Evolutionary conservation across 768 basidiomycete species (phyloP).

Genomic region (Infundibulicybe gibba): DNA sequence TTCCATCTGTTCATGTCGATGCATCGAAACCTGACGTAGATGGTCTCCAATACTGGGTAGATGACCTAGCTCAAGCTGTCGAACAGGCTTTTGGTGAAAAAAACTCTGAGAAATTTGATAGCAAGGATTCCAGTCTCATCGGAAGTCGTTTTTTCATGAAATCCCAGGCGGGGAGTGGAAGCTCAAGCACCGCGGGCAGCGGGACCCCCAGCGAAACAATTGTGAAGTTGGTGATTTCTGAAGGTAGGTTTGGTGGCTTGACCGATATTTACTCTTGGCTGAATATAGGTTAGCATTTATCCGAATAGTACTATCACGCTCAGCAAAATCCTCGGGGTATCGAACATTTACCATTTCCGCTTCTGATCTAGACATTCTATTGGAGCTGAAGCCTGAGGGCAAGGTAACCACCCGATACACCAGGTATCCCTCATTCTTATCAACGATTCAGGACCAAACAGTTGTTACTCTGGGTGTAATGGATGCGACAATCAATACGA

Average conservation of each 20-base stretch:
- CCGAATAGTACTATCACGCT: constrained; percentile 48
- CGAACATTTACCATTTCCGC: constrained; percentile 56
- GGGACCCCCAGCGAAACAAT: constrained; percentile 35
- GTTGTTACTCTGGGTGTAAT: constrained; percentile 59
- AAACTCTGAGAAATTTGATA: constrained; percentile 29
- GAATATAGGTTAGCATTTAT: constrained; percentile 24
- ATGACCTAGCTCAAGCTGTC: constrained; percentile 76
- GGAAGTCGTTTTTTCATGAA: constrained; percentile 76
- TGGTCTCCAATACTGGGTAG: constrained; percentile 82
- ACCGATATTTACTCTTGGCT: not conserved
- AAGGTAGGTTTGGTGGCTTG: constrained; percentile 33
- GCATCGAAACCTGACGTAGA: constrained; percentile 69
- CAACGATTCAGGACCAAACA: constrained; percentile 57
- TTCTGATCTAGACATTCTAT: constrained; percentile 57
- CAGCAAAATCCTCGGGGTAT: constrained; percentile 7
- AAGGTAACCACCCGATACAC: constrained; percentile 42
- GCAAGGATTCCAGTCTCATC: constrained; percentile 62
- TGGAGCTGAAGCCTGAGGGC: constrained; percentile 70
- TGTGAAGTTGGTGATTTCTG: constrained; percentile 44
- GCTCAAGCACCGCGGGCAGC: constrained; percentile 21
- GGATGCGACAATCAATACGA: constrained; percentile 57
- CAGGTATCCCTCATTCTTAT: not conserved
- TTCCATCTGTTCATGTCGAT: constrained; percentile 64
- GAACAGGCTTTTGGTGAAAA: constrained; percentile 37
- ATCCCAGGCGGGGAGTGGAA: constrained; percentile 43